Evolutionary conservation across 2,329 filamentous ascomycete species (phyloP), one percentile per base, ranked within the genome.

Genomic region (Didymella segeticola): DNA sequence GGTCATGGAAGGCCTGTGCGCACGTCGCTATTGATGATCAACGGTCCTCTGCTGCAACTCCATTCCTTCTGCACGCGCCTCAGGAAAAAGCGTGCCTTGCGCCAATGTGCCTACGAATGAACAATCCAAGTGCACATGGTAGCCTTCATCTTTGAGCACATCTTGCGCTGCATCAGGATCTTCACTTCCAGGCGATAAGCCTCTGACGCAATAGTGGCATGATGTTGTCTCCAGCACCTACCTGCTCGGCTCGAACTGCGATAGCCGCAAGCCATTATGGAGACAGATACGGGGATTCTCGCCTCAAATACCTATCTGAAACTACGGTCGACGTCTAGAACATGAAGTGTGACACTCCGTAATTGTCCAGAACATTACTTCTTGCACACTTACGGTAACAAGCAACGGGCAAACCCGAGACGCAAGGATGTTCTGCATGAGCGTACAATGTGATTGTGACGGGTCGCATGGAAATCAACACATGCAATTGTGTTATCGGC

Each of bases 171-270:
- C 11, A 20, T 30, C 27, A 23, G 8, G 2, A 15, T 37, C 15
- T 11, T 34, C 17, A 23, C 25, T 20, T 30, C 41, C n/a, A 25
- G 9, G 34, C 26, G 30, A n/a, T 15, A 46, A 36, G 52, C 46
- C 52, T 46, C 41, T 36, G 41, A 55, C 46, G 52, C 34, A 37
- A 46, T 38, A 46, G 43, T 49, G 37, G 15, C 41, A 30, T 39
- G 27, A 49, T 50, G 23, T 27, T 25, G 31, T 36, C 12, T 45
- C 10, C 22, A 17, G 26, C 15, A 34, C 22, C 41, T 37, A 37
- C 42, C 34, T 42, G 10, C 26, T 22, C 33, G 39, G 48, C 20
- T 39, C 11, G 5, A 19, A 14, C 23, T 38, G 25, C 33, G 19
- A 31, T 31, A 43, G 31, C 7, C 22, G 39, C 42, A 47, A 31